Conservation (phyloP, 202 grass and related monocot genomes). For the Cymbopogon flexuosus region DNA sequence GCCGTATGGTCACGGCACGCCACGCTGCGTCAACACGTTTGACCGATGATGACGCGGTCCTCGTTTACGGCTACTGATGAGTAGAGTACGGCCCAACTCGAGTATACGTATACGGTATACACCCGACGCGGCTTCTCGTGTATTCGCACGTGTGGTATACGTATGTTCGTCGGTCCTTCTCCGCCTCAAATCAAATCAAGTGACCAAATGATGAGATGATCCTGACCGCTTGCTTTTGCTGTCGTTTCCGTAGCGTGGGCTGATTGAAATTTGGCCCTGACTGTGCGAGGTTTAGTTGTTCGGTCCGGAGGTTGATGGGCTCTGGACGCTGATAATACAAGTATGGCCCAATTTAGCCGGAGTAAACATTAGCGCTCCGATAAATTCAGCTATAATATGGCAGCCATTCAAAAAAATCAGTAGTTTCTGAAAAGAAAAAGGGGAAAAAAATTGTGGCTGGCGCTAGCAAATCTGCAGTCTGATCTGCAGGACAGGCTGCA, state of each 20-base stretch:
- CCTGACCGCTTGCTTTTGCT: too few species aligned
- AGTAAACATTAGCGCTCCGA: background rate
- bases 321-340: background rate
- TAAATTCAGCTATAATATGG: too few species aligned
- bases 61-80: background rate
- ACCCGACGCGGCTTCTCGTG: background rate
- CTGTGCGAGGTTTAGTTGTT: background rate
- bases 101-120: background rate
- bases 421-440: too few species aligned
- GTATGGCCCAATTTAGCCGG: background rate
- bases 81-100: background rate
- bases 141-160: background rate
- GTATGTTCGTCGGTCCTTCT: background rate
- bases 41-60: background rate
- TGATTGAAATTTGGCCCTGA: background rate
- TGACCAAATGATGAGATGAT: background rate
- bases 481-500: background rate
- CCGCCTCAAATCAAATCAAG: background rate
- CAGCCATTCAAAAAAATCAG: too few species aligned
- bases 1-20: background rate
- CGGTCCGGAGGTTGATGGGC: background rate
- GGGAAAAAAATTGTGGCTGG: background rate
- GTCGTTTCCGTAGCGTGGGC: background rate
- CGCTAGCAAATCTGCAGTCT: background rate
- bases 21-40: background rate